phyloP scores from a whole-genome alignment of 208 protist genomes.

The Trypanosomatidae sp. region DNA sequence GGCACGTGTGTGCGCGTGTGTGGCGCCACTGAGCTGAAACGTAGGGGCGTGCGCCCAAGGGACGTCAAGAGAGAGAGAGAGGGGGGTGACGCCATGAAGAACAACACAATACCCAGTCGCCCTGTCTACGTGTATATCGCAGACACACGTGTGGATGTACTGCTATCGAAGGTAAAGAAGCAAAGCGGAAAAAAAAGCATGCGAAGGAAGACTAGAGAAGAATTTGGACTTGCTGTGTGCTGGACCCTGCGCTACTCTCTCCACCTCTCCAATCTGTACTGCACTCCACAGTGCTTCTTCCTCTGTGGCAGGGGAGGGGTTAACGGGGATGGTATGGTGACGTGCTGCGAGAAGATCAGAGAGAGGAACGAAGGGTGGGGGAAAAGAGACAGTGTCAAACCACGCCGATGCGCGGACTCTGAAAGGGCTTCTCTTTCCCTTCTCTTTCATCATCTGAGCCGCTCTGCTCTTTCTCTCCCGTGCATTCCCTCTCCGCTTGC shows the following conservation, averaged over 20 bases:
- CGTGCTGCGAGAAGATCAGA: neutral
- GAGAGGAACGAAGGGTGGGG: neutral
- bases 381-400: neutral
- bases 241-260: neutral
- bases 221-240: neutral
- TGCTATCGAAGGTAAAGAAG: neutral
- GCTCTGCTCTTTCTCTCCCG: neutral
- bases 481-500: neutral
- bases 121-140: neutral
- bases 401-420: neutral
- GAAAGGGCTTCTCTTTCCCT: neutral
- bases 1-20: too few species aligned
- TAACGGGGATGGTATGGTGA: neutral
- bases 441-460: neutral
- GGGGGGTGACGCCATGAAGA: too few species aligned
- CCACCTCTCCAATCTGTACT: neutral
- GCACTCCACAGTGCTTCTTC: neutral
- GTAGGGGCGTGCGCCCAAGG: too few species aligned
- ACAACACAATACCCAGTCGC: neutral
- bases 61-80: too few species aligned
- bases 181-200: neutral
- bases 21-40: too few species aligned
- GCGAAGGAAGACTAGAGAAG: neutral
- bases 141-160: neutral
- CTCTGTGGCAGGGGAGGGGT: neutral